Evolutionary conservation across 1,284 basidiomycete genomes (phyloP).

Genomic region (Sutorius eximius): DNA sequence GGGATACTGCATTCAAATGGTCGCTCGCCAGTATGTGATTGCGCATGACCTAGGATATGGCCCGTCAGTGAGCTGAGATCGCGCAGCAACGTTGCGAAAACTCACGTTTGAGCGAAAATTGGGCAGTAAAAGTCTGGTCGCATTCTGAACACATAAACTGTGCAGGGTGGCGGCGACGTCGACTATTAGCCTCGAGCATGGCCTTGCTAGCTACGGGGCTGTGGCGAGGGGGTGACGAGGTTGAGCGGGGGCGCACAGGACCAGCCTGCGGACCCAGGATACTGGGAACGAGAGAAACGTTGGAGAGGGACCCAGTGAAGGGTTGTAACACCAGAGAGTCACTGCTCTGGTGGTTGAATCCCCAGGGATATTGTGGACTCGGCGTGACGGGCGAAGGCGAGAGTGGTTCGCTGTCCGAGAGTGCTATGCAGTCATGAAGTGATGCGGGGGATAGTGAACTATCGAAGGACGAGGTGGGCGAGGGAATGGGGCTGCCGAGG

Average conservation of each 20-base stretch:
- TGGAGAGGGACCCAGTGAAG: background rate
- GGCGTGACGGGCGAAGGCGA: conserved; percentile 27
- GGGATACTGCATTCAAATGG: conserved; percentile 27
- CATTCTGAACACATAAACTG: conserved; percentile 20
- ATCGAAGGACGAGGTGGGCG: conserved; percentile 26
- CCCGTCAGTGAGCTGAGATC: conserved; percentile 7
- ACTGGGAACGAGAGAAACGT: background rate
- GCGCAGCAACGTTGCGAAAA: background rate
- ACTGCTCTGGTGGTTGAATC: conserved; percentile 5
- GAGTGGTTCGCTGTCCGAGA: conserved; percentile 24
- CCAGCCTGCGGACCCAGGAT: background rate
- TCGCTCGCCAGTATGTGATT: conserved; percentile 33
- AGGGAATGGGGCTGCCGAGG: conserved; percentile 22
- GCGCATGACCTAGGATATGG: conserved; percentile 26
- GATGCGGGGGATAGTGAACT: conserved; percentile 29
- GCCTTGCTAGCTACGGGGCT: conserved; percentile 34
- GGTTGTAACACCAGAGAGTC: conserved; percentile 6
- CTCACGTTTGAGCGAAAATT: conserved; percentile 37
- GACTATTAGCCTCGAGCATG: conserved; percentile 34
- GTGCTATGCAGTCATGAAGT: conserved; percentile 5
- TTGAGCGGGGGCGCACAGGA: conserved; percentile 20
- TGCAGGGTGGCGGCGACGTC: conserved; percentile 34
- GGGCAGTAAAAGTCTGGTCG: conserved; percentile 31
- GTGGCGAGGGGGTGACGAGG: conserved; percentile 12
- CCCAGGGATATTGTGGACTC: conserved; percentile 8